phyloP scores from a whole-genome alignment of 2,329 filamentous ascomycete species.

The Fusarium equiseti region DNA sequence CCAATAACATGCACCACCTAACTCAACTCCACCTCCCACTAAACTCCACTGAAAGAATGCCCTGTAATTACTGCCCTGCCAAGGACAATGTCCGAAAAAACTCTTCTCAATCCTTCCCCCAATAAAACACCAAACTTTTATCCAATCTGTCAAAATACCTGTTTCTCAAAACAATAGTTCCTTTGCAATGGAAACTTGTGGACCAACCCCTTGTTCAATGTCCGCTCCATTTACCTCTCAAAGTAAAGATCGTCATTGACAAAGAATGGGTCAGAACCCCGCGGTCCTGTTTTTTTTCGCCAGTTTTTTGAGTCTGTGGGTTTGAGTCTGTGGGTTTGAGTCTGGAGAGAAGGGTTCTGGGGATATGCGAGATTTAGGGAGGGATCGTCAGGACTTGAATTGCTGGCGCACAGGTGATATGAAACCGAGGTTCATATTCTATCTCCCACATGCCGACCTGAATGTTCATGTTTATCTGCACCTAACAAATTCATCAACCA shows the following conservation, averaged over 20 bases:
- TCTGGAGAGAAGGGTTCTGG: slow-evolving; percentile 3
- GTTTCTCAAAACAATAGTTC: slow-evolving; percentile 8
- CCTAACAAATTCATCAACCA: slow-evolving; percentile 19
- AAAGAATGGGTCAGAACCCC: slow-evolving; percentile 22
- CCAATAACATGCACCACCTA: not conserved
- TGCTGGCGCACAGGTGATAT: not conserved
- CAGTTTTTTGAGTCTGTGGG: slow-evolving; percentile 10
- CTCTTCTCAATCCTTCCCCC: not conserved
- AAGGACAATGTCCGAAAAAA: not conserved
- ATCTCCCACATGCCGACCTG: not conserved
- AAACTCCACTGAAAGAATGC: no score
- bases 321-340: not conserved
- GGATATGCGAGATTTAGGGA: slow-evolving; percentile 6
- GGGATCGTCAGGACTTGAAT: slow-evolving; percentile 20
- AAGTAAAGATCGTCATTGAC: slow-evolving; percentile 26
- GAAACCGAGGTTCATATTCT: slow-evolving; percentile 7
- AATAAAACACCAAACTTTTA: not conserved
- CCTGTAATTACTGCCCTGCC: not conserved
- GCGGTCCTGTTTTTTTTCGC: slow-evolving; percentile 29
- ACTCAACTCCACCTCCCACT: no score
- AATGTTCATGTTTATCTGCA: not conserved
- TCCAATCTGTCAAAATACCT: not conserved
- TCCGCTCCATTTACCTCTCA: slow-evolving; percentile 19
- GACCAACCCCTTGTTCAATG: not conserved
- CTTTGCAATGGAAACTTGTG: slow-evolving; percentile 7